Conservation (phyloP, 2,329 filamentous ascomycete species). For the Hypocreales sp. region DNA sequence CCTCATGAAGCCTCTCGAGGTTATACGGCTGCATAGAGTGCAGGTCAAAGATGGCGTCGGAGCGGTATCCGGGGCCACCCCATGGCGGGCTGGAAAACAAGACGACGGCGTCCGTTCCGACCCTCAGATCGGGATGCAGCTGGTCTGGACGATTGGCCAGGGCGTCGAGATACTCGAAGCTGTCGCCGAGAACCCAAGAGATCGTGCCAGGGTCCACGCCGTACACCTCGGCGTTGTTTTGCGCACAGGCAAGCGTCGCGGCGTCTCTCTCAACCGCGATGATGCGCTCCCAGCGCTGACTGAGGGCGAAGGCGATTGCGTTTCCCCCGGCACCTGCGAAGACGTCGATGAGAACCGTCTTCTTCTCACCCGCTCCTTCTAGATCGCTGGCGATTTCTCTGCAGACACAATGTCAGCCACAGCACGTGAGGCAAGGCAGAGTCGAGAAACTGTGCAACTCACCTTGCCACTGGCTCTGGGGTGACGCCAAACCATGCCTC, state of each 20-base stretch:
- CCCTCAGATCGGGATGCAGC: slow-evolving; percentile 22
- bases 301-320: slow-evolving; percentile 81
- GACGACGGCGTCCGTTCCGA: slow-evolving; percentile 25
- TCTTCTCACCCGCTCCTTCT: slow-evolving; percentile 33
- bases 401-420: not conserved
- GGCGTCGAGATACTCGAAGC: slow-evolving; percentile 55
- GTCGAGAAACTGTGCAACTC: slow-evolving; percentile 14
- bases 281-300: slow-evolving; percentile 63
- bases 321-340: slow-evolving; percentile 92
- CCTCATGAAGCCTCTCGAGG: slow-evolving; percentile 42
- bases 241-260: slow-evolving; percentile 71
- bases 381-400: slow-evolving; percentile 48
- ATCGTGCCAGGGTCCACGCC: slow-evolving; percentile 58
- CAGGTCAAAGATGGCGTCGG: slow-evolving; percentile 63
- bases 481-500: slow-evolving; percentile 96
- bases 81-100: slow-evolving; percentile 45
- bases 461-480: slow-evolving; percentile 80
- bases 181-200: slow-evolving; percentile 77
- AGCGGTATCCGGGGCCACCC: slow-evolving; percentile 41
- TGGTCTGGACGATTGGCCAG: slow-evolving; percentile 19
- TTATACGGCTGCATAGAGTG: slow-evolving; percentile 80
- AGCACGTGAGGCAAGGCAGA: not conserved
- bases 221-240: slow-evolving; percentile 80
- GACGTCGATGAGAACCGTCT: slow-evolving; percentile 63
- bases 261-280: slow-evolving; percentile 81